These are phyloP conservation scores for Plantago rigida DNA, from an alignment of 305 asterid genomes.

Conservation along the genomic window DNA sequence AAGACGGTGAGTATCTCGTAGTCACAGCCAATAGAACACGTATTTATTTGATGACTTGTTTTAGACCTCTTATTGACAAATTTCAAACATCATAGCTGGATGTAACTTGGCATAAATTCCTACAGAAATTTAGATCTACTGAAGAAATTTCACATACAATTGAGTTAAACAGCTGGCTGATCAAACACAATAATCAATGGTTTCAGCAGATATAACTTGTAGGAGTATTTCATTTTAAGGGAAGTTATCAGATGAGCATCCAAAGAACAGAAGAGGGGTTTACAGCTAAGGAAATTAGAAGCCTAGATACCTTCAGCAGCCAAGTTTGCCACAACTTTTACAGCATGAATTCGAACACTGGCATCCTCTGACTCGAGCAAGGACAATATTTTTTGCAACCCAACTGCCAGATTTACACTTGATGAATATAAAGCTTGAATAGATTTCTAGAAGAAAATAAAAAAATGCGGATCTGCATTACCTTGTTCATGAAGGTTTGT, in stretches of 20 bases:
- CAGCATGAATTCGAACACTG: conserved; percentile 78
- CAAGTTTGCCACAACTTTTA: conserved; percentile 81
- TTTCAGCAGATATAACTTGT: too few relatives aligned
- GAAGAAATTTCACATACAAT: background rate
- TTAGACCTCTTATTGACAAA: too few relatives aligned
- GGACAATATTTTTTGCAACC: conserved; percentile 71
- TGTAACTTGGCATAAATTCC: too few relatives aligned
- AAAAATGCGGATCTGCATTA: conserved; percentile 27
- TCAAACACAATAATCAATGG: background rate
- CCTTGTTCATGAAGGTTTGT: conserved; percentile 97
- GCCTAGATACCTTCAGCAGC: conserved; percentile 71
- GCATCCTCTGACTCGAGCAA: conserved; percentile 76
- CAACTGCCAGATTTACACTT: conserved; percentile 42
- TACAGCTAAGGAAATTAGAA: background rate
- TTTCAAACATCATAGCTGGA: too few relatives aligned
- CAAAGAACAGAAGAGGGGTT: too few relatives aligned
- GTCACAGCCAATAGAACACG: too few relatives aligned
- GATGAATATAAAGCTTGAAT: conserved; percentile 22
- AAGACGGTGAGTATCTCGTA: too few relatives aligned
- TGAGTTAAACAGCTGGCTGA: background rate
- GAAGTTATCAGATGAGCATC: background rate
- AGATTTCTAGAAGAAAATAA: conserved; percentile 16
- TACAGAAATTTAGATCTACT: background rate
- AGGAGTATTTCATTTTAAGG: background rate
- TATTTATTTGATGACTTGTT: too few relatives aligned